Percentiles rank a stretch among this genome's conserved stretches.
phyloP scores from a whole-genome alignment of 371 early-diverging fungal species.

The Neoconidiobolus thromboides region DNA sequence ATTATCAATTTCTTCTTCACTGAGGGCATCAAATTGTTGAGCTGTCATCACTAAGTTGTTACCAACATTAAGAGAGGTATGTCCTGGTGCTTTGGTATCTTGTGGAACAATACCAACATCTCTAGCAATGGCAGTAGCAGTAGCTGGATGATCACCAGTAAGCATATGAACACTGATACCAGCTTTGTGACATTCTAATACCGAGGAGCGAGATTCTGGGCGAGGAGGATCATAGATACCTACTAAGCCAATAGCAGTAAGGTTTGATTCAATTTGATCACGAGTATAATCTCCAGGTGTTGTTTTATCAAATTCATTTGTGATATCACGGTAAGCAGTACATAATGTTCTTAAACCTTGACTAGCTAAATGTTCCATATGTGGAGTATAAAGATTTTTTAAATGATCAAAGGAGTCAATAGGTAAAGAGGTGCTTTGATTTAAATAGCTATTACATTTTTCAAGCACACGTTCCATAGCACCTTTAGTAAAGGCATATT shows the following conservation, averaged over 20 bases:
- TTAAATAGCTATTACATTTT: slow-evolving; percentile 30
- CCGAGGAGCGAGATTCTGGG: slow-evolving; percentile 48
- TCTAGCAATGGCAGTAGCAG: slow-evolving; percentile 83
- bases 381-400: not conserved
- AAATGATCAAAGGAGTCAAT: slow-evolving; percentile 12
- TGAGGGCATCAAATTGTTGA: slow-evolving; percentile 57
- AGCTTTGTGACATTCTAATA: slow-evolving; percentile 67
- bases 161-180: slow-evolving; percentile 91
- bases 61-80: not conserved
- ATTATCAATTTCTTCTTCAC: slow-evolving; percentile 57
- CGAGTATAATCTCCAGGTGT: slow-evolving; percentile 14
- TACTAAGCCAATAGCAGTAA: slow-evolving; percentile 74
- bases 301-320: not conserved
- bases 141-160: slow-evolving; percentile 86
- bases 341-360: slow-evolving; percentile 27
- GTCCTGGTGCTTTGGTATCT: slow-evolving; percentile 13
- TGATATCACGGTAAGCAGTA: slow-evolving; percentile 29
- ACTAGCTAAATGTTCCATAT: slow-evolving; percentile 4
- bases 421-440: slow-evolving; percentile 12
- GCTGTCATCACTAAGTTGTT: slow-evolving; percentile 60
- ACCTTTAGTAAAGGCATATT: slow-evolving; percentile 26
- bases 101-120: slow-evolving; percentile 68
- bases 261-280: slow-evolving; percentile 42
- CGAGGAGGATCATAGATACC: slow-evolving; percentile 90
- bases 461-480: slow-evolving; percentile 54